These are phyloP conservation scores for Fusarium tupiense DNA, from an alignment of 2,329 filamentous ascomycete genomes.

Conservation along the genomic window DNA sequence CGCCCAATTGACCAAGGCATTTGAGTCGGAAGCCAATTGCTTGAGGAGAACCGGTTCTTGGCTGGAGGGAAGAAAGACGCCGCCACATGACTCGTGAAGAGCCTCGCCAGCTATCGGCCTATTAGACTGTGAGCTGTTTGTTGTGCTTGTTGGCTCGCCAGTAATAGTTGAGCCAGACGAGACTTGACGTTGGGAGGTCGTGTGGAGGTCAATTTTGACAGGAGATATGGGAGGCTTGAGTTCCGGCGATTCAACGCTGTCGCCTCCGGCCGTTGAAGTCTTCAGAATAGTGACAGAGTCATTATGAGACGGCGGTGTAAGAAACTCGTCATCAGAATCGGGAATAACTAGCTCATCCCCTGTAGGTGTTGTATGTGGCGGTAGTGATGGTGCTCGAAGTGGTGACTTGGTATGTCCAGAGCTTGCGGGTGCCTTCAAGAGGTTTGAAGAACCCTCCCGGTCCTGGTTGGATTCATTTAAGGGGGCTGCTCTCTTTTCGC, in stretches of 20 bases:
- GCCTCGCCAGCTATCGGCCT: constrained; percentile 11
- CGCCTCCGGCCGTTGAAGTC: not conserved
- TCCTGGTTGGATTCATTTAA: constrained; percentile 1
- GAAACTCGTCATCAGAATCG: constrained; percentile 67
- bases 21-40: constrained; percentile 45
- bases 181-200: constrained; percentile 20
- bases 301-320: constrained; percentile 48
- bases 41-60: constrained; percentile 39
- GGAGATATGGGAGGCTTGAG: not conserved
- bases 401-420: not conserved
- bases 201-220: not conserved
- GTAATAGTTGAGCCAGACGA: constrained; percentile 17
- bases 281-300: constrained; percentile 22
- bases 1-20: constrained; percentile 49
- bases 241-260: not conserved
- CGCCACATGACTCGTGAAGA: not conserved
- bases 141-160: not conserved
- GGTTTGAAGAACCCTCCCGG: constrained; percentile 11
- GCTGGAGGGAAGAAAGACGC: not conserved
- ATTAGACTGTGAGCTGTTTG: constrained; percentile 14
- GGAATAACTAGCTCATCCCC: constrained; percentile 56
- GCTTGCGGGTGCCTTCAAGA: constrained; percentile 11
- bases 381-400: not conserved
- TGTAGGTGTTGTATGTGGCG: not conserved
- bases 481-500: not conserved